Percentiles rank a stretch among this genome's conserved stretches.
phyloP scores from a whole-genome alignment of 2,329 filamentous ascomycete species.

The Microdochium trichocladiopsis region DNA sequence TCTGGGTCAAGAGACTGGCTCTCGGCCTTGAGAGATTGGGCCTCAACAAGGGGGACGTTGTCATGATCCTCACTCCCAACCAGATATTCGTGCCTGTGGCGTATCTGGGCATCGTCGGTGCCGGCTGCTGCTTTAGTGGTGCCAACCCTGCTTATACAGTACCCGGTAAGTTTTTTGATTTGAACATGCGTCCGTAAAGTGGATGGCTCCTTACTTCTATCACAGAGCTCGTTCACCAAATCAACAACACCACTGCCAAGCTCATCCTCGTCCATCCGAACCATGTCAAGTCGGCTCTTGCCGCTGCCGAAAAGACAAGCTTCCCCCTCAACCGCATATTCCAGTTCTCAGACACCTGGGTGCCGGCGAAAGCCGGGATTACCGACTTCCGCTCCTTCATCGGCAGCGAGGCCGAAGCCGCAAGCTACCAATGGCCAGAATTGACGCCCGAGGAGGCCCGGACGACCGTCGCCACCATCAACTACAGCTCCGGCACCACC shows the following conservation, averaged over 20 bases:
- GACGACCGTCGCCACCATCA: constrained; percentile 58
- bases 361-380: constrained; percentile 21
- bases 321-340: constrained; percentile 29
- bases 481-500: constrained; percentile 87
- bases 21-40: constrained; percentile 38
- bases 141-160: constrained; percentile 45
- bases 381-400: constrained; percentile 33
- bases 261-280: not conserved
- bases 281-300: not conserved
- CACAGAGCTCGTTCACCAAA: constrained; percentile 43
- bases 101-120: constrained; percentile 45
- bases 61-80: constrained; percentile 47
- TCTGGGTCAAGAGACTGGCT: constrained; percentile 45
- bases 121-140: constrained; percentile 45
- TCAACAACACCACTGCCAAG: constrained; percentile 42
- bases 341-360: constrained; percentile 36
- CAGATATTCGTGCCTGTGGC: constrained; percentile 47
- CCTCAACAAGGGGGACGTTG: constrained; percentile 38
- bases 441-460: constrained; percentile 25
- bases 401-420: constrained; percentile 18
- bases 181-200: not conserved
- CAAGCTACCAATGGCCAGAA: constrained; percentile 31
- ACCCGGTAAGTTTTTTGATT: constrained; percentile 24
- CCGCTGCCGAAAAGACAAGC: not conserved
- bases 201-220: too few species aligned